phyloP scores from a whole-genome alignment of 306 rosid genomes.

The Quercus ilex region DNA sequence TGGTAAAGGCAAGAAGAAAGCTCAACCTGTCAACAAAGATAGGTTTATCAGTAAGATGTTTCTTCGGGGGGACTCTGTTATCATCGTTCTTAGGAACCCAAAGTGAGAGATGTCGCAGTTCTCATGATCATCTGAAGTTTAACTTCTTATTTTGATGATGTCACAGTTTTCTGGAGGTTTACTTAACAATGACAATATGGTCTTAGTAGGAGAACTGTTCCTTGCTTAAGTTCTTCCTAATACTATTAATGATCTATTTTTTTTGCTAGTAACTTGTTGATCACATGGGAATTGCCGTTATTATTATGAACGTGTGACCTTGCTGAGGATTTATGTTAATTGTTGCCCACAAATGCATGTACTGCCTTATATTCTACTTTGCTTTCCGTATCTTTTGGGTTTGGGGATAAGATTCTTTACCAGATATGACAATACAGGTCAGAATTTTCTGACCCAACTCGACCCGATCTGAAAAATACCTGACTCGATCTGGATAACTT shows the following conservation, averaged over 20 bases:
- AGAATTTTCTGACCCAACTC: no score
- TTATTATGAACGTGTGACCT: neutral
- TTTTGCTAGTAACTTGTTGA: neutral
- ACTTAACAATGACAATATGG: neutral
- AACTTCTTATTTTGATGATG: neutral
- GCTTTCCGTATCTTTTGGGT: neutral
- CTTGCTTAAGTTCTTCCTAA: neutral
- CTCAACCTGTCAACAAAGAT: slow-evolving; percentile 59
- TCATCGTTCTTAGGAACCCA: slow-evolving; percentile 58
- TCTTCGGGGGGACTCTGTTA: slow-evolving; percentile 50
- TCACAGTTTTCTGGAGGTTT: neutral
- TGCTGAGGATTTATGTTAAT: neutral
- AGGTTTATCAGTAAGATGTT: slow-evolving; percentile 62
- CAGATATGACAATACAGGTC: no score
- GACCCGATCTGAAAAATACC: no score
- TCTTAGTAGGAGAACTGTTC: neutral
- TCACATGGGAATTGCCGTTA: neutral
- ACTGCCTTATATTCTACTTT: neutral
- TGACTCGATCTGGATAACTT: no score
- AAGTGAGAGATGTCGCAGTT: slow-evolving; percentile 11
- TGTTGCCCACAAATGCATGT: neutral
- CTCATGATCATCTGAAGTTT: neutral
- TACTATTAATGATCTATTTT: neutral
- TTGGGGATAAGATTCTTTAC: no score
- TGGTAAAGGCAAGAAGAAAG: slow-evolving; percentile 59